Evolutionary conservation across 139 green algal genomes (phyloP), one percentile per base, ranked within the genome.

Genomic region (Chlorella sp.): DNA sequence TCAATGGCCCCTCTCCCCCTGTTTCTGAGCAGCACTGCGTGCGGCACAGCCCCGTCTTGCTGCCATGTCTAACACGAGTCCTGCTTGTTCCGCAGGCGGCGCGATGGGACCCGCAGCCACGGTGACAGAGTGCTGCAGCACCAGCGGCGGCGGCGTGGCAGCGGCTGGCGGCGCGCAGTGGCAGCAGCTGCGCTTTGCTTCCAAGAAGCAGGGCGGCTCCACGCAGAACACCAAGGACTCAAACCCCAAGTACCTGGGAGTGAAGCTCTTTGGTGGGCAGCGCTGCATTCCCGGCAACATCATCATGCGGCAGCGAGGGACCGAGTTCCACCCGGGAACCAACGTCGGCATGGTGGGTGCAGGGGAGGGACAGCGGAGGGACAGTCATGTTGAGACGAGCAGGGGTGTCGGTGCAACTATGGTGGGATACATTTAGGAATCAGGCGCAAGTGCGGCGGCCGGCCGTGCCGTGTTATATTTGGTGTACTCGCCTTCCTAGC

Each of bases 251-350:
- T 96, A 97, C 88, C 92, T 99, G 32, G 98, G 98, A 5, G 86
- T 98, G 21, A 99, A 99, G 89, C 94, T 98, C 83, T 96, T 83
- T 85, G 95, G 93, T 32, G 96, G 97, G 32, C 94, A 98, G 91
- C 83, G 94, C 3, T 94, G 93, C 32, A 95, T 95, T 19, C 92
- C 98, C 0, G 97, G 97, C 9, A 97, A 98, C 92, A 99, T 99
- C 90, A 97, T 99, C 34, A 93, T 98, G 71, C 91, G 97, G 36
- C 97, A 99, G 91, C 93, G 97, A 22, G 97, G 97, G n/a, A 98
- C 96, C 21, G 94, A 95, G 61, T 99, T 97, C 83, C 95, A 98
- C 75, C 93, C 97, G 12, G 97, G 97, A 0, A 0, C 93, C 15
- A 96, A 97, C 89, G 96, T 99, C 3, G 97, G 96, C 82, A 96